Conservation (phyloP, 768 basidiomycete species). For the Calocybe cyanea region DNA sequence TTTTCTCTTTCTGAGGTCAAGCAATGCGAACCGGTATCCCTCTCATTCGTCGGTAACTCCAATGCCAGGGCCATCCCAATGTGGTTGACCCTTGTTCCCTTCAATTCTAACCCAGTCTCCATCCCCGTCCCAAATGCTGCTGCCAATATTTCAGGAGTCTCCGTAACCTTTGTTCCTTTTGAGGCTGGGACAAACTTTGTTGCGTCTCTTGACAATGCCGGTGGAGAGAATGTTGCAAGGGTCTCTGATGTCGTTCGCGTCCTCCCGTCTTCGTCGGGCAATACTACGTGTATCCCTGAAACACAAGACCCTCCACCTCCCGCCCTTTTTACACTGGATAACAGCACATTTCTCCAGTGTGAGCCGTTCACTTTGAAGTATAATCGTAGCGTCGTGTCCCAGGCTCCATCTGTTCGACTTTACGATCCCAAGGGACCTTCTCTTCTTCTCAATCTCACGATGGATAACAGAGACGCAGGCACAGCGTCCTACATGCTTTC, state of each 20-base stretch:
- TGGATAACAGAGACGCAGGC: conserved; percentile 25
- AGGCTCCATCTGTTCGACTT: conserved; percentile 32
- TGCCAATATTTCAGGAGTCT: conserved; percentile 35
- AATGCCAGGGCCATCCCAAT: conserved; percentile 33
- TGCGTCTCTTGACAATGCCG: conserved; percentile 48
- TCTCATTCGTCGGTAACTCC: conserved; percentile 41
- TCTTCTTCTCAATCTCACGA: conserved; percentile 22
- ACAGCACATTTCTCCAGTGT: conserved; percentile 40
- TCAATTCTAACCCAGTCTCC: conserved; percentile 45
- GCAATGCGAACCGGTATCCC: conserved; percentile 50
- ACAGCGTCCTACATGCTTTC: conserved; percentile 41
- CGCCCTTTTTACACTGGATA: conserved; percentile 29
- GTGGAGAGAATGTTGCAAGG: conserved; percentile 33
- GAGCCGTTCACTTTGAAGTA: conserved; percentile 42
- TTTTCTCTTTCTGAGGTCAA: conserved; percentile 40
- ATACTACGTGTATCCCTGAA: conserved; percentile 38
- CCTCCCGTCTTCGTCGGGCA: conserved; percentile 31
- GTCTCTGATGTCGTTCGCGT: conserved; percentile 49
- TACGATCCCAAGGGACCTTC: conserved; percentile 34
- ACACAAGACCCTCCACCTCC: conserved; percentile 7
- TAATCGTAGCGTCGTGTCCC: conserved; percentile 25
- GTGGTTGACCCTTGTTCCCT: conserved; percentile 49
- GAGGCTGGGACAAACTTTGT: conserved; percentile 46
- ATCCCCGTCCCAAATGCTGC: conserved; percentile 39
- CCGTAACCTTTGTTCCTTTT: conserved; percentile 50